Conservation (phyloP, 768 basidiomycete species). For the Suillus spraguei region DNA sequence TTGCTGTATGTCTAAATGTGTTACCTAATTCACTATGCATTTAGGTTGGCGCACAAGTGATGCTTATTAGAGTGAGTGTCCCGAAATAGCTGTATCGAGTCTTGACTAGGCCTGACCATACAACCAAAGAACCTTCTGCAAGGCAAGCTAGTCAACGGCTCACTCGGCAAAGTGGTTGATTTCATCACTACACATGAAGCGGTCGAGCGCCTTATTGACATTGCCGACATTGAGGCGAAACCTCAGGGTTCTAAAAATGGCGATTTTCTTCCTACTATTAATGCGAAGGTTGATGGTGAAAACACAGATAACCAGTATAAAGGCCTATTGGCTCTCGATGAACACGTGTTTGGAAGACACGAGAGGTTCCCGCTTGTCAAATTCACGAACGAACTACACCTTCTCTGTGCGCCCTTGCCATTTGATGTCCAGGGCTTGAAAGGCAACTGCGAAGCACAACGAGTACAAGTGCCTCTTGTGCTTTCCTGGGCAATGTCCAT, state of each 20-base stretch:
- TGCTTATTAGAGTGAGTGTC: conserved; percentile 48
- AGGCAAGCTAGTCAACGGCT: conserved; percentile 75
- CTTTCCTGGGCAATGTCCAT: conserved; percentile 98
- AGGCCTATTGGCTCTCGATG: conserved; percentile 24
- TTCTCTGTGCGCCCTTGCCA: conserved; percentile 36
- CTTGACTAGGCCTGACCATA: not conserved
- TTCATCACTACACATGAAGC: conserved; percentile 36
- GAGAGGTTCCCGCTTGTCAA: conserved; percentile 38
- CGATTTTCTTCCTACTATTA: conserved; percentile 6
- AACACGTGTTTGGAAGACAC: conserved; percentile 17
- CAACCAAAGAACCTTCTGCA: conserved; percentile 33
- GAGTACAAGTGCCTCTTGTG: conserved; percentile 73
- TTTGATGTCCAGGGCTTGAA: conserved; percentile 37
- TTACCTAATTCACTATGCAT: not conserved
- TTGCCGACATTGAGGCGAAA: conserved; percentile 30
- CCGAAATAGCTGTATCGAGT: conserved; percentile 3
- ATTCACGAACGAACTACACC: conserved; percentile 32
- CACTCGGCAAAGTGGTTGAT: conserved; percentile 72
- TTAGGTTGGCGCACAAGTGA: conserved; percentile 76
- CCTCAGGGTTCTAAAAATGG: conserved; percentile 13
- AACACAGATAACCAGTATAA: not conserved
- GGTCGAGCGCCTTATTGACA: conserved; percentile 22
- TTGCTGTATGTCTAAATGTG: not conserved
- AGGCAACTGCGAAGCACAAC: conserved; percentile 37
- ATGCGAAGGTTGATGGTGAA: conserved; percentile 1